Percentiles rank a stretch among this genome's conserved stretches.
Evolutionary conservation across 2,329 filamentous ascomycete species (phyloP).

Genomic region (Botrytis porri): DNA sequence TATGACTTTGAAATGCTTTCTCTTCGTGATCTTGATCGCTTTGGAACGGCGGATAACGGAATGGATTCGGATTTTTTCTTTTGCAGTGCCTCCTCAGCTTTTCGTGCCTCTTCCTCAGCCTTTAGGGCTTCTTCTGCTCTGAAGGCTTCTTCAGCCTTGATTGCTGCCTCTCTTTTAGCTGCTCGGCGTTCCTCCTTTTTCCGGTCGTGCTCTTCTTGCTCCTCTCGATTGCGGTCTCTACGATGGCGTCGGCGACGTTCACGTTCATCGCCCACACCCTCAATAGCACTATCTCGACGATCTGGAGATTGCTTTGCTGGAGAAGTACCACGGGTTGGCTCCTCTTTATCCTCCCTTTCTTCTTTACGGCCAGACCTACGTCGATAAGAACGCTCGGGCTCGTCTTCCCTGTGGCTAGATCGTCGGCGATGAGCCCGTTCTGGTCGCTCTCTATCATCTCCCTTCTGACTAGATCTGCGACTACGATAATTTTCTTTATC

Average conservation of each 20-base stretch:
- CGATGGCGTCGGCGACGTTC: conserved; percentile 24
- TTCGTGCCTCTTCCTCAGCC: conserved; percentile 7
- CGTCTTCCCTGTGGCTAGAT: conserved; percentile 1
- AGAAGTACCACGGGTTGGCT: conserved; percentile 3
- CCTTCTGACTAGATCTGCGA: conserved; percentile 5
- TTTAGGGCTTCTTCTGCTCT: background rate
- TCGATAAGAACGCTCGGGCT: conserved; percentile 1
- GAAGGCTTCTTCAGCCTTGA: conserved; percentile 9
- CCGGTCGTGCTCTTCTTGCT: conserved; percentile 36
- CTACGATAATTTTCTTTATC: conserved; percentile 7
- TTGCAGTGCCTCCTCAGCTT: conserved; percentile 1
- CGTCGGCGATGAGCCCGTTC: conserved; percentile 9
- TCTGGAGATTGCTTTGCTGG: conserved; percentile 22
- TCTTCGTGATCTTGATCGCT: conserved; percentile 16
- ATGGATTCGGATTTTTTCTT: background rate
- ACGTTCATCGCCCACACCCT: conserved; percentile 27
- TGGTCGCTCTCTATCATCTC: background rate
- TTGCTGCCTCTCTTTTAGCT: conserved; percentile 21
- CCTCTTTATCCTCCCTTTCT: conserved; percentile 9
- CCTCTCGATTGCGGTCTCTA: conserved; percentile 33
- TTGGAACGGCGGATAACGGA: background rate
- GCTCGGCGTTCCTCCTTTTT: conserved; percentile 32
- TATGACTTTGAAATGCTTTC: conserved; percentile 4
- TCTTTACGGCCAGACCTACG: conserved; percentile 1
- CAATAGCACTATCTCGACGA: conserved; percentile 36